Percentiles rank a stretch among this genome's conserved stretches.
phyloP scores from a whole-genome alignment of 768 basidiomycete species.

The Boletales sp. region DNA sequence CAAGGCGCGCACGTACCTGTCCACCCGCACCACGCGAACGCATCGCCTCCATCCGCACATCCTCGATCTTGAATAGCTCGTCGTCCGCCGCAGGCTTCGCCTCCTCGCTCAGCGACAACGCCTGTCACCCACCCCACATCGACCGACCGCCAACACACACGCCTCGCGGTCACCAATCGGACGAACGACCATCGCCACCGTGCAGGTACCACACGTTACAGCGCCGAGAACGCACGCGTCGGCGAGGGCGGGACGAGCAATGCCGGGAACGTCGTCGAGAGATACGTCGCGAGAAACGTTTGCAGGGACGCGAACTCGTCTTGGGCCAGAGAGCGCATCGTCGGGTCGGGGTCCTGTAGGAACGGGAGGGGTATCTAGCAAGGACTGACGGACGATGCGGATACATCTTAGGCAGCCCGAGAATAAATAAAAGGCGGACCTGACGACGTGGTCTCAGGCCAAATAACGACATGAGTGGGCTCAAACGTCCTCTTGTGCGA shows the following conservation, averaged over 20 bases:
- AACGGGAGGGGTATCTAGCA: constrained; percentile 58
- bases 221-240: constrained; percentile 71
- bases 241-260: constrained; percentile 71
- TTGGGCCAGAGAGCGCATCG: constrained; percentile 68
- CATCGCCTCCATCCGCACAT: constrained; percentile 92
- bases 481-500: no score
- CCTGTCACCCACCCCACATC: constrained; percentile 32
- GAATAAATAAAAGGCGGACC: no score
- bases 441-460: no score
- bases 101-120: constrained; percentile 76
- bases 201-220: constrained; percentile 84
- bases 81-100: constrained; percentile 47
- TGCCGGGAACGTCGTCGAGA: constrained; percentile 52
- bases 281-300: constrained; percentile 22
- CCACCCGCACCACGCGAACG: constrained; percentile 95
- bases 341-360: constrained; percentile 68
- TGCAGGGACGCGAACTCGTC: constrained; percentile 58
- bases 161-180: background rate
- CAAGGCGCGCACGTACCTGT: constrained; percentile 50
- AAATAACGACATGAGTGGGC: no score
- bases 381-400: constrained; percentile 41
- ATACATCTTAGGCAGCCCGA: background rate
- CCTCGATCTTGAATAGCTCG: constrained; percentile 78
- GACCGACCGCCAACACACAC: no score
- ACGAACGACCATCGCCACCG: constrained; percentile 80